Evolutionary conservation across 108 stramenopile genomes (phyloP), one percentile per base, ranked within the genome.

Genomic region (Aurantiochytrium sp.): DNA sequence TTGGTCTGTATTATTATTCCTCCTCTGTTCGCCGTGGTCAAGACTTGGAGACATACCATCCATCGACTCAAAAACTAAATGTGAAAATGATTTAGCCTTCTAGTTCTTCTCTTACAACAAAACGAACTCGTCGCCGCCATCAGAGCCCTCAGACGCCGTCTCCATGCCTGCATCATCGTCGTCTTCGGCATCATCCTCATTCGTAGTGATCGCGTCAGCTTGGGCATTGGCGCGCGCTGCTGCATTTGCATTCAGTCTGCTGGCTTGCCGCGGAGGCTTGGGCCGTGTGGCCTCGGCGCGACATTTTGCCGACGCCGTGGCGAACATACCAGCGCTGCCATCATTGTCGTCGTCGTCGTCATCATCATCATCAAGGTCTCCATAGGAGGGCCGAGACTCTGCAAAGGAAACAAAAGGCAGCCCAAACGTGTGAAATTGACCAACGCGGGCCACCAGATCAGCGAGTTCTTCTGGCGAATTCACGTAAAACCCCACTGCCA

Each of bases 401-500:
- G n/a, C 51, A 12, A 83, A 43, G 8, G 49, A 47, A 3, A 83
- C 10, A 83, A 83, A 83, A 6, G 76, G 51, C 12, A 53, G 45
- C 14, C 76, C 76, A 23, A 83, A 12, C 18, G 45, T 83, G 51
- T 83, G 76, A 2, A 83, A 53, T 23, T 83, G 76, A 28, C 76
- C 76, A 12, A 83, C 18, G 19, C 76, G 19, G 10, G 49, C 76
- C 19, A 83, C 51, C 18, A 92, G 91, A 51, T 91, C 90, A 10
- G 47, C 16, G 57, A 93, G 92, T 12, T 92, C 88, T 3, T 72
- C 90, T n/a, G 91, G 44, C 44, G 88, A 55, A 12, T 35, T 44
- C 28, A 89, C 88, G 60, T 90, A 93, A 51, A 93, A 93, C 18
- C 72, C 93, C n/a, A 93, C 59, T 29, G 93, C 93, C 49, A 93